Conservation (phyloP, 108 stramenopile genomes). For the Fistulifera solaris region DNA sequence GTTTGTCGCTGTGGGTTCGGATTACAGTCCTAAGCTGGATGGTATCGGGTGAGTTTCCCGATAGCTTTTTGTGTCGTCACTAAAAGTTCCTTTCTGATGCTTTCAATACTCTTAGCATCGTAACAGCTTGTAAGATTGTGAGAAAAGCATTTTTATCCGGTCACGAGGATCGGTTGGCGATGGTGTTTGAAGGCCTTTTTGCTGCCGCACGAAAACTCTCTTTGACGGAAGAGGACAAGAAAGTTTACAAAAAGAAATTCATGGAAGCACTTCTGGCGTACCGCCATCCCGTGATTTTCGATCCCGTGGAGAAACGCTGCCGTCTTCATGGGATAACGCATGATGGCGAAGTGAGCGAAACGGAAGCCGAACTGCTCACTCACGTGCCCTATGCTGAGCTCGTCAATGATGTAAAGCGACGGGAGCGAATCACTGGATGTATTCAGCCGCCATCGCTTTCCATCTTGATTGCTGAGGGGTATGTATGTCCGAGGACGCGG, state of each 20-base stretch:
- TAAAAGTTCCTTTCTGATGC: too few relatives aligned
- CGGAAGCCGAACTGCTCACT: slow-evolving; percentile 34
- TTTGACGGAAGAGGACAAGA: slow-evolving; percentile 27
- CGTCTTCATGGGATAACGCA: not conserved
- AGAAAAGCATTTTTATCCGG: slow-evolving; percentile 20
- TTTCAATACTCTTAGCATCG: slow-evolving; percentile 24
- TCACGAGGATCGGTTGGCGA: not conserved
- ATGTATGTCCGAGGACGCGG: not conserved
- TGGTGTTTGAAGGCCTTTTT: slow-evolving; percentile 2
- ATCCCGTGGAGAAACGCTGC: slow-evolving; percentile 35
- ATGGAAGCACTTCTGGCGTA: slow-evolving; percentile 78
- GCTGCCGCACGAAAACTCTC: not conserved
- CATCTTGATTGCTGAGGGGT: slow-evolving; percentile 4
- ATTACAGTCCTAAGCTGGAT: slow-evolving; percentile 75
- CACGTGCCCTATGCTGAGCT: slow-evolving; percentile 52
- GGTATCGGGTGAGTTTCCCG: slow-evolving; percentile 46
- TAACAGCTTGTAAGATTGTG: slow-evolving; percentile 71
- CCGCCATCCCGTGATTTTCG: slow-evolving; percentile 83
- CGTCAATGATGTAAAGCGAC: slow-evolving; percentile 12
- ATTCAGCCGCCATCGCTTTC: not conserved
- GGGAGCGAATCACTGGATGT: not conserved
- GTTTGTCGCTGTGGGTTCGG: slow-evolving; percentile 93
- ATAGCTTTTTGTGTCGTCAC: too few relatives aligned
- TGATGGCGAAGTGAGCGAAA: slow-evolving; percentile 24
- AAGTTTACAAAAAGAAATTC: slow-evolving; percentile 67